Evolutionary conservation across 306 rosid species (phyloP).

Genomic region (Prunus campanulata): DNA sequence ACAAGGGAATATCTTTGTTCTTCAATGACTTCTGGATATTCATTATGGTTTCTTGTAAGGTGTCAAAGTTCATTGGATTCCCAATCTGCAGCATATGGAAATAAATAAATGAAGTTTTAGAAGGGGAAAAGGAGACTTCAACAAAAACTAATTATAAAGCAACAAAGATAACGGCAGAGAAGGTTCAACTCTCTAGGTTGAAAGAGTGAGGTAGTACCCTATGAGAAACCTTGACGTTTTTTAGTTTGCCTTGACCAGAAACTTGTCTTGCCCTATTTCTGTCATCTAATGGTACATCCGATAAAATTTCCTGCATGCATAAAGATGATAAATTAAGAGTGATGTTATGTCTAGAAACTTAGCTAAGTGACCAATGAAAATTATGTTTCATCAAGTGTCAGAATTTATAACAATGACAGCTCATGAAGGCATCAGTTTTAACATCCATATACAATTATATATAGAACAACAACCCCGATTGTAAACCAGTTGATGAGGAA

Average conservation of each 20-base stretch:
- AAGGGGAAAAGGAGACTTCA: conserved; percentile 14
- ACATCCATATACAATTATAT: no score
- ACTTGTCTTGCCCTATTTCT: conserved; percentile 47
- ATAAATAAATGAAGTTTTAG: conserved; percentile 11
- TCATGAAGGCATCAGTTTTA: no score
- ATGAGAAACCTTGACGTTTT: conserved; percentile 76
- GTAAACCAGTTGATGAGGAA: no score
- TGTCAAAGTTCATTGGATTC: conserved; percentile 84
- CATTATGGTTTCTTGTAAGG: conserved; percentile 65
- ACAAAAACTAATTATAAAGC: neutral
- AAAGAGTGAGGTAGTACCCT: conserved; percentile 48
- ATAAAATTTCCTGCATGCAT: conserved; percentile 67
- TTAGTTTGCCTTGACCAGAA: conserved; percentile 45
- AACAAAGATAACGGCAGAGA: conserved; percentile 12
- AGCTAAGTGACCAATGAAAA: neutral
- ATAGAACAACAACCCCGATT: no score
- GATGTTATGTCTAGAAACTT: neutral
- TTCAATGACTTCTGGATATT: conserved; percentile 57
- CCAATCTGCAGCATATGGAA: conserved; percentile 55
- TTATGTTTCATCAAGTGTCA: neutral
- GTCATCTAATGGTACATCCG: conserved; percentile 70
- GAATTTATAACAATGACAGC: neutral
- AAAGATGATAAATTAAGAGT: conserved; percentile 25
- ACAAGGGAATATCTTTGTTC: conserved; percentile 54
- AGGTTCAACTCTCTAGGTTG: conserved; percentile 18